phyloP scores from a whole-genome alignment of 2,329 filamentous ascomycete genomes.

The Blastomyces emzantsi region DNA sequence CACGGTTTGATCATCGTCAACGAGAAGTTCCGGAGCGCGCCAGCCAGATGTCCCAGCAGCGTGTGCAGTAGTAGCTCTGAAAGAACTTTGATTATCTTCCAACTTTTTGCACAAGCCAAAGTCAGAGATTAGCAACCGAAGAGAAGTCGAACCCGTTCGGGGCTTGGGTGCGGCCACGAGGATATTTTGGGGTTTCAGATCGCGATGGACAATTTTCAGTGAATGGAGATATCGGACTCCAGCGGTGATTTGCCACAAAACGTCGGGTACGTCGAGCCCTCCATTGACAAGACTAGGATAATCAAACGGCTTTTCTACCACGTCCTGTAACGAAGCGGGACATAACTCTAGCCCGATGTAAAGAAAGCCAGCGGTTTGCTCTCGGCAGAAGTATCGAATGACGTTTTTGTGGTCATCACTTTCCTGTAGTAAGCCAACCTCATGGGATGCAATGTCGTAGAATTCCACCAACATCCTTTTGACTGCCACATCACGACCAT shows the following conservation, averaged over 20 bases:
- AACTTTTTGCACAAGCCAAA: constrained; percentile 97
- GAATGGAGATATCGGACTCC: constrained; percentile 84
- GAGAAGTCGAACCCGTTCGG: constrained; percentile 48
- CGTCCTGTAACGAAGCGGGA: constrained; percentile 83
- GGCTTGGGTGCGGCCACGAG: constrained; percentile 60
- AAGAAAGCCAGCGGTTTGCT: constrained; percentile 78
- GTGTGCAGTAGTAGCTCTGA: constrained; percentile 87
- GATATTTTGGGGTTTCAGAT: constrained; percentile 97
- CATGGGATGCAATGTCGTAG: constrained; percentile 88
- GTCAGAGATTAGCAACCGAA: constrained; percentile 90
- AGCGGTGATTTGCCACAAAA: constrained; percentile 80
- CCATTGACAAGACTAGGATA: constrained; percentile 57
- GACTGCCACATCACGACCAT: constrained; percentile 84
- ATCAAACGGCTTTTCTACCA: constrained; percentile 65
- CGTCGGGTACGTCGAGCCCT: constrained; percentile 64
- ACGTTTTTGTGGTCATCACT: constrained; percentile 96
- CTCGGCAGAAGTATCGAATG: constrained; percentile 90
- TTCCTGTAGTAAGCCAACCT: constrained; percentile 80
- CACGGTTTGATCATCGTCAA: constrained; percentile 60
- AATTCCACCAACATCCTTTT: constrained; percentile 97
- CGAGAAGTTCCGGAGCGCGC: constrained; percentile 87
- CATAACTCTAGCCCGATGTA: constrained; percentile 96
- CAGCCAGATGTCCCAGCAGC: constrained; percentile 90
- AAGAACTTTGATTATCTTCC: constrained; percentile 87
- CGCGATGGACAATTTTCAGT: constrained; percentile 89